These are phyloP conservation scores for Colletotrichum coccodes DNA, from an alignment of 2,329 filamentous ascomycete genomes.

Conservation along the genomic window DNA sequence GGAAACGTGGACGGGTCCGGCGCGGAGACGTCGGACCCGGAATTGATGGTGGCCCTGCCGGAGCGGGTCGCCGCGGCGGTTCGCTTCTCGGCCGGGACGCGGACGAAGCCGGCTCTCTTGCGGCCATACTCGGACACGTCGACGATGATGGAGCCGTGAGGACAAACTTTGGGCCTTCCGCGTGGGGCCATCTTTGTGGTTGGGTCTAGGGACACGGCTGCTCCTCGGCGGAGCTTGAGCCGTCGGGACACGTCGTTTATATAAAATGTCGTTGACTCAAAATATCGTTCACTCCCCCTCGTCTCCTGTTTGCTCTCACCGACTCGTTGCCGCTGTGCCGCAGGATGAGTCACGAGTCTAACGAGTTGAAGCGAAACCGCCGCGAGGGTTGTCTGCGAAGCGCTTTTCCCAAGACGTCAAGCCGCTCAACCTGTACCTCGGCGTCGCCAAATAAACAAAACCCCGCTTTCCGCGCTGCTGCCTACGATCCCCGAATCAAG, in stretches of 20 bases:
- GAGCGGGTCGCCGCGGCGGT: slow-evolving; percentile 42
- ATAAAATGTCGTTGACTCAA: no score
- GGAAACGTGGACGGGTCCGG: slow-evolving; percentile 57
- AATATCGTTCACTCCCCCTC: no score
- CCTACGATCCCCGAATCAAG: background rate
- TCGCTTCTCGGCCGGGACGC: slow-evolving; percentile 39
- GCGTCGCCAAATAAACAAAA: background rate
- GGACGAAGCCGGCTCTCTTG: slow-evolving; percentile 38
- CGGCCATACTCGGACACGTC: slow-evolving; percentile 13
- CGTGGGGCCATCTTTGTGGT: slow-evolving; percentile 8
- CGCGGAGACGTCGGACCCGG: slow-evolving; percentile 24
- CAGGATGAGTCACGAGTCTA: background rate
- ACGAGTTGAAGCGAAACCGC: background rate
- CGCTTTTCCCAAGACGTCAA: background rate
- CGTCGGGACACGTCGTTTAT: no score
- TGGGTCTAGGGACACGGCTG: background rate
- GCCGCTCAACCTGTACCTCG: background rate
- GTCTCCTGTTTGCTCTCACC: background rate
- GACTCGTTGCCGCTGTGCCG: background rate
- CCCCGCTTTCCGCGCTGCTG: slow-evolving; percentile 22
- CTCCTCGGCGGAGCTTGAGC: no score
- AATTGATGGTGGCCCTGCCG: slow-evolving; percentile 35
- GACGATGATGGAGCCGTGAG: slow-evolving; percentile 9
- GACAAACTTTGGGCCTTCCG: slow-evolving; percentile 2
- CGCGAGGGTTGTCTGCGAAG: background rate